These are phyloP conservation scores for Russula earlei DNA, from an alignment of 768 basidiomycete species.

Conservation along the genomic window DNA sequence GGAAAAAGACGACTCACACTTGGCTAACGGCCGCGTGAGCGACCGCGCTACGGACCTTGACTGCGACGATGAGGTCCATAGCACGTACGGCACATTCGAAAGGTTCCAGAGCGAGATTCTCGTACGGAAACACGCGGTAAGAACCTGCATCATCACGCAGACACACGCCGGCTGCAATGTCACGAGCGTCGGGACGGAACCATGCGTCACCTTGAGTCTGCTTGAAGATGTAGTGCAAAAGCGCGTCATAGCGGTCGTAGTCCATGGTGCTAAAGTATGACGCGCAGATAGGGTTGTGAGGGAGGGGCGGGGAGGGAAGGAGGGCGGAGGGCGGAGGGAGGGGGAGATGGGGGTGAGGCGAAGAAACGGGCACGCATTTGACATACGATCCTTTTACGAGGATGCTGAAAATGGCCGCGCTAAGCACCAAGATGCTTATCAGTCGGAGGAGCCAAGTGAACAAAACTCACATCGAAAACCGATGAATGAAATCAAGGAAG, in stretches of 20 bases:
- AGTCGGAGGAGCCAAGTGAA: not conserved
- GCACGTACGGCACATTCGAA: conserved; percentile 45
- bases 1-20: conserved; percentile 25
- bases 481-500: not conserved
- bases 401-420: not conserved
- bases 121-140: conserved; percentile 49
- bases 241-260: conserved; percentile 35
- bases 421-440: no score
- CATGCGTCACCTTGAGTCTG: conserved; percentile 43
- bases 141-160: conserved; percentile 39
- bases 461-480: not conserved
- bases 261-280: conserved; percentile 24
- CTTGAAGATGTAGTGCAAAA: conserved; percentile 37
- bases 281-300: not conserved
- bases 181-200: conserved; percentile 43
- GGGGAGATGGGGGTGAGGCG: not conserved
- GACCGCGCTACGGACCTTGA: conserved; percentile 42
- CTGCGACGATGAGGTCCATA: conserved; percentile 47
- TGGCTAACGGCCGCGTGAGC: conserved; percentile 45
- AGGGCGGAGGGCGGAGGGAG: not conserved
- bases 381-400: conserved; percentile 11
- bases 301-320: not conserved
- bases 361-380: not conserved
- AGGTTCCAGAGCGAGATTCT: conserved; percentile 41
- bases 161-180: conserved; percentile 39